A percentile compares a stretch with the other conserved stretches of the same genome.
Conservation (phyloP, 2,329 filamentous ascomycete genomes). For the Diplodia seriata region DNA sequence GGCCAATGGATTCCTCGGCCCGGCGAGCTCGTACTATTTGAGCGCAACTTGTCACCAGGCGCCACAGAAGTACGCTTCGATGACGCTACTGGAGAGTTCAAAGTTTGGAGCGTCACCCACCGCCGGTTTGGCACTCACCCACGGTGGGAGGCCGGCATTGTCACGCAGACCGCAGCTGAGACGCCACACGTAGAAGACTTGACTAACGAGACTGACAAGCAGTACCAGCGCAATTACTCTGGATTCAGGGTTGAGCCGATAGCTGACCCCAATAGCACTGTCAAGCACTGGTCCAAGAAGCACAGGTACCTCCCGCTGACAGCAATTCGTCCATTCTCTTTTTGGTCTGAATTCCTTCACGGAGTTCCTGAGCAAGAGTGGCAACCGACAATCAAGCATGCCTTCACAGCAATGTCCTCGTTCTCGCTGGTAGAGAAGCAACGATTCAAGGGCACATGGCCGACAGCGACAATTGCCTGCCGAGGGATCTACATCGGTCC, state of each 20-base stretch:
- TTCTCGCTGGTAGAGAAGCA: conserved; percentile 61
- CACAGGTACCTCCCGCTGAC: conserved; percentile 63
- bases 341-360: conserved; percentile 60
- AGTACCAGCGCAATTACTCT: conserved; percentile 55
- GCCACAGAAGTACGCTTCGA: conserved; percentile 44
- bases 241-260: conserved; percentile 66
- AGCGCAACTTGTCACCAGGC: conserved; percentile 43
- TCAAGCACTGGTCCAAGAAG: conserved; percentile 61
- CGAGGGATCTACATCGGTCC: conserved; percentile 63
- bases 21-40: conserved; percentile 65
- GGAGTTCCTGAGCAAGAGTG: conserved; percentile 50
- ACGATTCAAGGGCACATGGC: conserved; percentile 62
- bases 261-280: conserved; percentile 56
- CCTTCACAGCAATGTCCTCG: conserved; percentile 60
- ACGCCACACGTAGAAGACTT: conserved; percentile 55
- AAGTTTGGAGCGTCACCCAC: conserved; percentile 32
- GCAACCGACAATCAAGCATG: conserved; percentile 63
- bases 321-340: conserved; percentile 61
- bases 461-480: conserved; percentile 59
- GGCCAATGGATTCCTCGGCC: conserved; percentile 61
- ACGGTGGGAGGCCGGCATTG: conserved; percentile 63
- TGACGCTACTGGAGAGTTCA: conserved; percentile 36
- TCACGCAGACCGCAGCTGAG: conserved; percentile 60
- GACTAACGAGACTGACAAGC: conserved; percentile 48
- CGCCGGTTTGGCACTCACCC: conserved; percentile 49